A percentile compares a stretch with the other conserved stretches of the same genome.
Evolutionary conservation across 371 early-diverging fungal genomes (phyloP).

Genomic region (Mucor velutinosus): DNA sequence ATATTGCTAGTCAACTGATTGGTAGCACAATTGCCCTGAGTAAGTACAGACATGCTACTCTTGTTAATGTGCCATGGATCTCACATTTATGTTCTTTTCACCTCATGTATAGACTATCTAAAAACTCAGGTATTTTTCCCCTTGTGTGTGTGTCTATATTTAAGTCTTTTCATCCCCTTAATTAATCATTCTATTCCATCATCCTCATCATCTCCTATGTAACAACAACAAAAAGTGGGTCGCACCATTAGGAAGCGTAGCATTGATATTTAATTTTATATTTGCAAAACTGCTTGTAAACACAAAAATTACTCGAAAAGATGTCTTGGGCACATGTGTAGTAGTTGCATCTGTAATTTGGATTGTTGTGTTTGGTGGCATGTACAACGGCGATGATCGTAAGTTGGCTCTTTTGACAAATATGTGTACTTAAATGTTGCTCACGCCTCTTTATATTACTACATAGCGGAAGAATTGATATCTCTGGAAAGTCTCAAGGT

Average conservation of each 20-base stretch:
- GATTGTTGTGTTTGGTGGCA: slow-evolving; percentile 72
- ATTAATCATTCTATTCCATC: background rate
- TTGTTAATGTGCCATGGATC: too few species aligned
- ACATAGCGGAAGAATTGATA: slow-evolving; percentile 55
- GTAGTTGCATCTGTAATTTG: slow-evolving; percentile 67
- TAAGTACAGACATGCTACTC: slow-evolving; percentile 27
- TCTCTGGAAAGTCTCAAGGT: slow-evolving; percentile 60
- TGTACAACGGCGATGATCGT: slow-evolving; percentile 65
- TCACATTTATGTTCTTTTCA: too few species aligned
- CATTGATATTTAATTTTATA: slow-evolving; percentile 72
- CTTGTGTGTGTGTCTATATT: background rate
- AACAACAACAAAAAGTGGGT: slow-evolving; percentile 49
- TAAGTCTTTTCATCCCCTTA: background rate
- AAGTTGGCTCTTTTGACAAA: slow-evolving; percentile 17
- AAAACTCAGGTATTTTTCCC: slow-evolving; percentile 57
- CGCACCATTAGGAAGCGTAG: slow-evolving; percentile 71
- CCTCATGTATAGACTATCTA: slow-evolving; percentile 52
- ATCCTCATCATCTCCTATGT: background rate
- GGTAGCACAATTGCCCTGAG: slow-evolving; percentile 73
- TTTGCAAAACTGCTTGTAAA: slow-evolving; percentile 73
- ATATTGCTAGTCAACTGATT: slow-evolving; percentile 64
- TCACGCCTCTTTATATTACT: background rate
- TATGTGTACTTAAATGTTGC: background rate
- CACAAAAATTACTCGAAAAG: slow-evolving; percentile 64
- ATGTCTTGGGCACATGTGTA: slow-evolving; percentile 68